Evolutionary conservation across 768 basidiomycete species (phyloP).

Genomic region (Suillus fuscotomentosus): DNA sequence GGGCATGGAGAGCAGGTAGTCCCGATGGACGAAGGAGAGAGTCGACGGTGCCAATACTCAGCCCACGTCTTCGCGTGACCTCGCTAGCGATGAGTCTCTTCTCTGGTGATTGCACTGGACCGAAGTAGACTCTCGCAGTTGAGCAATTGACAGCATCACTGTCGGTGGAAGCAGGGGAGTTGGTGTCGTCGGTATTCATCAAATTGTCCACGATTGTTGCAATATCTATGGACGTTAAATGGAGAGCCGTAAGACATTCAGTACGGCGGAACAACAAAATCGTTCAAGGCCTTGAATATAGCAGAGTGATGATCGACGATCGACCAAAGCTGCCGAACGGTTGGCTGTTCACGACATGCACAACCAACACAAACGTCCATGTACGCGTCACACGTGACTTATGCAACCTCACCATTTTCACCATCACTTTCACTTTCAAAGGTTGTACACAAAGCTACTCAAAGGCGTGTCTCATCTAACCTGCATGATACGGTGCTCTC

Average conservation of each 20-base stretch:
- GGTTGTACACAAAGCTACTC: neutral
- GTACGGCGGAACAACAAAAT: neutral
- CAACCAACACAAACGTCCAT: conserved; percentile 19
- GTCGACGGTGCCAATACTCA: conserved; percentile 21
- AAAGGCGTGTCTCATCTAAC: neutral
- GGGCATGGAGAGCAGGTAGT: conserved; percentile 37
- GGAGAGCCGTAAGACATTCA: conserved; percentile 1
- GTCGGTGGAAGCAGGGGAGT: conserved; percentile 33
- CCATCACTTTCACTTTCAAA: neutral
- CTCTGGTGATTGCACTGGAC: conserved; percentile 52
- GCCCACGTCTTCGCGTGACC: conserved; percentile 27
- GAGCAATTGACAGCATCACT: conserved; percentile 43
- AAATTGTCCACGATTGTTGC: conserved; percentile 1
- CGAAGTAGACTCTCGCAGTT: conserved; percentile 47
- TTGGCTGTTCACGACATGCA: conserved; percentile 7
- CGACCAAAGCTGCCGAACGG: neutral
- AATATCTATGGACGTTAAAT: conserved; percentile 2
- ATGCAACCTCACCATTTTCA: neutral
- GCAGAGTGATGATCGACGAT: conserved; percentile 4
- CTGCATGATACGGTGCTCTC: neutral
- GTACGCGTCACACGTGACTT: conserved; percentile 32
- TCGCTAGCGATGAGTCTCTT: conserved; percentile 39
- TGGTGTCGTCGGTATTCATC: conserved; percentile 16
- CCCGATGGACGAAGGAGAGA: conserved; percentile 49
- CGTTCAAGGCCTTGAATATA: neutral